Evolutionary conservation across 169 alveolate species (phyloP), one percentile per base, ranked within the genome.

Genomic region (Plasmodium vinckei): DNA sequence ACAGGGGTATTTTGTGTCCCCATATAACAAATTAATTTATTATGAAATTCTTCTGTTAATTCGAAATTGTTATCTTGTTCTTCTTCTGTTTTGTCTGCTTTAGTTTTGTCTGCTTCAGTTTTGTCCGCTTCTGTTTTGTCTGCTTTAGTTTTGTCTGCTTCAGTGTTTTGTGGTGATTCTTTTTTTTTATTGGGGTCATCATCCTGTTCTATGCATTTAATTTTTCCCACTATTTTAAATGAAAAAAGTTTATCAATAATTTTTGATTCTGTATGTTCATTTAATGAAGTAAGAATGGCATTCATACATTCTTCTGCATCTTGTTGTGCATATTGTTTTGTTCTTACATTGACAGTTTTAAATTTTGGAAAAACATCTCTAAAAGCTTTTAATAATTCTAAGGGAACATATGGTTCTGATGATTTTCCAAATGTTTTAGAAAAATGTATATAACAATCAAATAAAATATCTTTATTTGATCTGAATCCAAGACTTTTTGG

Each of bases 1-100:
- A 97, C 98, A 21, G 98, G 96, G 42, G 93, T 94, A 49, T 87
- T 93, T 44, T 89, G 96, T 23, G 97, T 96, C 54, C 98, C 99
- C 96, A 98, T 98, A 79, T 79, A 79, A n/a, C 89, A 79, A 17
- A 79, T 79, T n/a, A 79, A 19, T 54, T 79, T 79, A 19, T 79
- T 79, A 33, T 79, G 77, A 17, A 65, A 65, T 59, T 79, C 89
- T 79, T 79, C 72, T n/a, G 64, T 56, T 15, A 51, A 53, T 79
- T 79, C 89, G 13, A 10, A 6, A 1, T 56, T 15, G 5, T 72
- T 19, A 1, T 12, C 25, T 51, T 17, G 9, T 3, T 44, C 13
- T 2, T 69, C 27, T 7, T 46, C 60, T 61, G 13, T n/a, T n/a
- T n/a, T n/a, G n/a, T n/a, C n/a, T n/a, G n/a, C n/a, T n/a, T n/a